phyloP scores from a whole-genome alignment of 441 rosid species.

The Erodium texanum region DNA sequence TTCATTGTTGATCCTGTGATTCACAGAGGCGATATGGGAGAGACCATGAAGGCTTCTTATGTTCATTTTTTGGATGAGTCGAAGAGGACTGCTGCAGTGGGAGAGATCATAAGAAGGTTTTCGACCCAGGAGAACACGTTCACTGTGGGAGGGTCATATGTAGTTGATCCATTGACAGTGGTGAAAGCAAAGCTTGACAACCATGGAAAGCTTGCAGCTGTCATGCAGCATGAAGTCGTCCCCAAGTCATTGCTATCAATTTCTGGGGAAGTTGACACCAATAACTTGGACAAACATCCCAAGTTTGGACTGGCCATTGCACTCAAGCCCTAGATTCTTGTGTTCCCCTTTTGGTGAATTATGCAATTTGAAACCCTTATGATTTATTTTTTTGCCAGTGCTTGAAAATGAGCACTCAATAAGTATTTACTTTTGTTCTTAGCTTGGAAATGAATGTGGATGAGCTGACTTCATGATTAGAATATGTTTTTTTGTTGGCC shows the following conservation, averaged over 20 bases:
- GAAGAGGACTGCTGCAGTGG: slow-evolving; percentile 20
- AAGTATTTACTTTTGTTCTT: background rate
- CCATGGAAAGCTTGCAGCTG: slow-evolving; percentile 22
- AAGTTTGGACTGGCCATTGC: slow-evolving; percentile 24
- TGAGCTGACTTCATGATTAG: background rate
- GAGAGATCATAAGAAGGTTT: slow-evolving; percentile 21
- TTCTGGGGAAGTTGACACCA: slow-evolving; percentile 21
- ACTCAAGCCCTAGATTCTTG: slow-evolving; percentile 8
- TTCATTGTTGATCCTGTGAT: background rate
- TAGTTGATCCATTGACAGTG: slow-evolving; percentile 17
- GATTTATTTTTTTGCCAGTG: background rate
- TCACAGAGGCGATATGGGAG: slow-evolving; percentile 23
- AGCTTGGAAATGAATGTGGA: background rate
- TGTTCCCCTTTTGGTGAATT: too few relatives aligned
- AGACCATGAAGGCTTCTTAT: slow-evolving; percentile 21
- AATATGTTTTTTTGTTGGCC: too few relatives aligned
- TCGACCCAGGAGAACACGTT: slow-evolving; percentile 20
- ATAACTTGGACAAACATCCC: slow-evolving; percentile 17
- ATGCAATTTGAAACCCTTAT: background rate
- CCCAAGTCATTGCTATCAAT: slow-evolving; percentile 19
- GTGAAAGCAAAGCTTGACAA: slow-evolving; percentile 3
- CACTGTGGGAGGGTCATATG: slow-evolving; percentile 20
- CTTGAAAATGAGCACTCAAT: background rate
- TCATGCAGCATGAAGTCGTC: slow-evolving; percentile 20
- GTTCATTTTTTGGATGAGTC: slow-evolving; percentile 14